A percentile compares a stretch with the other conserved stretches of the same genome.
Evolutionary conservation across 2,329 filamentous ascomycete species (phyloP).

Genomic region (Leptographium galeiforme): DNA sequence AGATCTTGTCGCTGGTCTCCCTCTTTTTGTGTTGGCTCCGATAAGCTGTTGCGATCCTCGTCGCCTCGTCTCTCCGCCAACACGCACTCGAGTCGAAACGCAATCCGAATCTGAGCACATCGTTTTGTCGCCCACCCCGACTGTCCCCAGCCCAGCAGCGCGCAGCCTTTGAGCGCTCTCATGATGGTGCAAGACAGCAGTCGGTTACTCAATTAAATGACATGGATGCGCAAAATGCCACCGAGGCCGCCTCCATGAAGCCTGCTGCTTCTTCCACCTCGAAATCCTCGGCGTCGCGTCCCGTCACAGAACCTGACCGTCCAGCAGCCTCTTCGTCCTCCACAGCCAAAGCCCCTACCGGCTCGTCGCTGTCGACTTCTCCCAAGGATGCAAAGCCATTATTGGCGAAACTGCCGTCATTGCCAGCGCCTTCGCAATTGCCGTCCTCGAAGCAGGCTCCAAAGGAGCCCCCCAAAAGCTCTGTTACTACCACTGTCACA

Average conservation of each 20-base stretch:
- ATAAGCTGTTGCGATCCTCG: neutral
- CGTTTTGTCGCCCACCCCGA: neutral
- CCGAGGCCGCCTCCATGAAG: conserved; percentile 48
- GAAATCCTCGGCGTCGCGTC: conserved; percentile 17
- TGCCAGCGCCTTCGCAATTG: neutral
- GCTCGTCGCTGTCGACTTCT: neutral
- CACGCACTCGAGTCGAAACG: neutral
- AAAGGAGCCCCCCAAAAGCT: neutral
- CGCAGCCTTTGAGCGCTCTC: conserved; percentile 31
- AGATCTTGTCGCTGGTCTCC: neutral
- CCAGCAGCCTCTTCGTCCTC: conserved; percentile 16
- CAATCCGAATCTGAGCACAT: neutral
- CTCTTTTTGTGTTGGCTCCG: neutral
- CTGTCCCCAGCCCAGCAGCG: conserved; percentile 5
- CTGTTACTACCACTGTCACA: neutral
- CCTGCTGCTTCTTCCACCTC: conserved; percentile 36
- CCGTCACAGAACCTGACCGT: conserved; percentile 22
- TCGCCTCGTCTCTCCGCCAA: neutral
- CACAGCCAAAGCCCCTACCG: conserved; percentile 15
- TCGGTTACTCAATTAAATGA: conserved; percentile 43
- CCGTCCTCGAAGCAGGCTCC: neutral
- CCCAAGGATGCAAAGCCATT: conserved; percentile 6
- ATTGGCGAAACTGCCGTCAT: neutral
- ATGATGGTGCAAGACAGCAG: conserved; percentile 45
- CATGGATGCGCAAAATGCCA: conserved; percentile 58